Conservation (phyloP, 2,329 filamentous ascomycete genomes). For the Aspergillus luchuensis region DNA sequence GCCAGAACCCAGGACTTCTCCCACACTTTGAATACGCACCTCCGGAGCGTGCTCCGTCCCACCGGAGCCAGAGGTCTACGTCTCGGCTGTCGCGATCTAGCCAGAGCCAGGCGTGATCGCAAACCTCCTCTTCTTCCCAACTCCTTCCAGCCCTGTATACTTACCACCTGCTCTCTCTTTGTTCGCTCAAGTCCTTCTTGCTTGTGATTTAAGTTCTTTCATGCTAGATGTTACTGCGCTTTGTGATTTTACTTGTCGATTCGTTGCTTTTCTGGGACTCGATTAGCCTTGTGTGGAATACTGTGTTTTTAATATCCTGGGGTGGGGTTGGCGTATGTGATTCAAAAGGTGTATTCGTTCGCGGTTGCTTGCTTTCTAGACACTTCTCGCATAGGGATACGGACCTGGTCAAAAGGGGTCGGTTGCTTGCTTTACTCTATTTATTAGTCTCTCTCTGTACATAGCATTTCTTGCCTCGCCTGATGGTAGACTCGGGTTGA, state of each 20-base stretch:
- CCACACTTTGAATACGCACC: constrained; percentile 49
- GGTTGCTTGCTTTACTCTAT: not conserved
- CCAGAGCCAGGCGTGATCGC: constrained; percentile 27
- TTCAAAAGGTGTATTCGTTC: not conserved
- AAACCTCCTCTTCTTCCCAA: too few relatives aligned
- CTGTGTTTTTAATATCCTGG: constrained; percentile 2
- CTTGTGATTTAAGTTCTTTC: not conserved
- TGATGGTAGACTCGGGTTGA: not conserved
- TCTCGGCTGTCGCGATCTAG: constrained; percentile 42
- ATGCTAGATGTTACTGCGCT: not conserved
- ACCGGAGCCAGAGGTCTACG: constrained; percentile 38
- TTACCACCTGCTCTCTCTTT: not conserved
- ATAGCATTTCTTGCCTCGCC: not conserved
- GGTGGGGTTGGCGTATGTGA: not conserved
- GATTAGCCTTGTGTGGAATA: not conserved
- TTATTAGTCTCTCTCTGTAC: not conserved
- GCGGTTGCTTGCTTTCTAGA: constrained; percentile 1
- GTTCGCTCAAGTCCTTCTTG: not conserved
- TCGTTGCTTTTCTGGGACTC: not conserved
- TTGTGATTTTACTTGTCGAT: not conserved
- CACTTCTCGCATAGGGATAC: not conserved
- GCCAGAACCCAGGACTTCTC: constrained; percentile 49
- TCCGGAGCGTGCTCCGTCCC: constrained; percentile 35
- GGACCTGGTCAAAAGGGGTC: constrained; percentile 1
- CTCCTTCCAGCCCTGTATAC: not conserved